Base-by-base conservation (phyloP, 106 monocot species). In the Dioscorea zingiberensis region DNA sequence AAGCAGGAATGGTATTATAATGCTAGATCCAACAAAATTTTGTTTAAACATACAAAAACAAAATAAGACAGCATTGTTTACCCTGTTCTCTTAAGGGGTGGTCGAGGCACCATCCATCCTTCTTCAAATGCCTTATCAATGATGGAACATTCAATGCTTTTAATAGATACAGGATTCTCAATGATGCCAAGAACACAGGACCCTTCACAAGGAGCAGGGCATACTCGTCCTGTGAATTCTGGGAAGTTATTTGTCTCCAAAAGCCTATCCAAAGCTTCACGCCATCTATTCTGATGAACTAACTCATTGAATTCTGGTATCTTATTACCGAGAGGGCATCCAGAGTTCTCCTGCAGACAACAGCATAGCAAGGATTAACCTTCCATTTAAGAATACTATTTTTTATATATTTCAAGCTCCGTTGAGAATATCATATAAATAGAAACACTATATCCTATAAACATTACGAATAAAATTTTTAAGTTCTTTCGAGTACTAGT, bases 161-260 rank as follows among this genome's bases (percentile, higher is more conserved):
- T 98, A 60, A 98, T 98, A 48, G 98, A 98, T 12, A 98, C 98
- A 32, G 98, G 93, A 48, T 98, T 93, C 54, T 98, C 98, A 55
- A 93, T 98, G 71, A 98, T 98, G 64, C 98, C 98, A 65, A 98
- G 93, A 69, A 98, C 98, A 74, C 98, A 98, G 6, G 98, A 86
- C 44, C 98, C 98, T 73, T 98, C 98, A 64, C 98, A 98, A 13
- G 98, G 98, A 30, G 98, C 93, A 30, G 98, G 98, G 55, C 98
- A 98, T 19, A 98, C 98, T 27, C 98, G 81, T 4, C 98, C 98
- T 29, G 98, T 98, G 64, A 98, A 98, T 66, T 98, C 98, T 25
- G 98, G 98, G 27, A 98, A 98, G 80, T 98, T 98, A 76, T 98
- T 93, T n/a, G 98, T 98, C 76, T 98, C 98, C 28, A 93, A 78